A percentile compares a stretch with the other conserved stretches of the same genome.
Conservation (phyloP, 805 yeast species). For the Clavispora fructus region DNA sequence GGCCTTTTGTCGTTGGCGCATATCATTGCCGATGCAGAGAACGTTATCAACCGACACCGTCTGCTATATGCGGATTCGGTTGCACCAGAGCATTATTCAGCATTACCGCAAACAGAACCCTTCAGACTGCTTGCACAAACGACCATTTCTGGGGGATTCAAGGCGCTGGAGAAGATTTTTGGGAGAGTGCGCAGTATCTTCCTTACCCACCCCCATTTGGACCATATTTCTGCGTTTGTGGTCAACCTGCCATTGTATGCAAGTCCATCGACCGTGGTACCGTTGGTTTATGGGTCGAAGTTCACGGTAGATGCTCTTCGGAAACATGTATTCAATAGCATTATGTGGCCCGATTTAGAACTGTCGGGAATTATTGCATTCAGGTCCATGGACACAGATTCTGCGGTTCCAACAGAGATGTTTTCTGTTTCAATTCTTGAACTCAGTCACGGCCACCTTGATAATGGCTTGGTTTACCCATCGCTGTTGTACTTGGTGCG, state of each 20-base stretch:
- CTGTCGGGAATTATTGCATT: slow-evolving; percentile 22
- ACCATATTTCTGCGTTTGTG: slow-evolving; percentile 66
- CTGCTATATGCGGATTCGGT: slow-evolving; percentile 28
- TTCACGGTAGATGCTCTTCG: slow-evolving; percentile 50
- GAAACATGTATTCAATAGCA: slow-evolving; percentile 62
- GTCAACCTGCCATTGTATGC: slow-evolving; percentile 45
- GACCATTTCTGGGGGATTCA: slow-evolving; percentile 6
- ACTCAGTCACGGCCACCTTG: slow-evolving; percentile 28
- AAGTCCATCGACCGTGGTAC: neutral
- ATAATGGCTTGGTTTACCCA: slow-evolving; percentile 23
- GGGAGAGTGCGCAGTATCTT: slow-evolving; percentile 28
- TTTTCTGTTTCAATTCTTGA: slow-evolving; percentile 27
- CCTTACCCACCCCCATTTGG: slow-evolving; percentile 81
- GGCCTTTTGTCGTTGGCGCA: slow-evolving; percentile 57
- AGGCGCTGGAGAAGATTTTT: slow-evolving; percentile 16
- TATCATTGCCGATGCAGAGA: slow-evolving; percentile 21
- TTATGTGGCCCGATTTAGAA: slow-evolving; percentile 74
- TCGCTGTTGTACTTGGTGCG: slow-evolving; percentile 59
- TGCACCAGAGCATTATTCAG: slow-evolving; percentile 19
- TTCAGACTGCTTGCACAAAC: slow-evolving; percentile 10
- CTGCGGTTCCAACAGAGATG: slow-evolving; percentile 10
- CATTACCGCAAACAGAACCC: slow-evolving; percentile 20
- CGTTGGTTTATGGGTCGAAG: slow-evolving; percentile 40
- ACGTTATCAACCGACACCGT: slow-evolving; percentile 12
- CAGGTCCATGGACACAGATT: slow-evolving; percentile 10